Base-by-base conservation (phyloP, 257 asterid species). In the Marsdenia floribunda region DNA sequence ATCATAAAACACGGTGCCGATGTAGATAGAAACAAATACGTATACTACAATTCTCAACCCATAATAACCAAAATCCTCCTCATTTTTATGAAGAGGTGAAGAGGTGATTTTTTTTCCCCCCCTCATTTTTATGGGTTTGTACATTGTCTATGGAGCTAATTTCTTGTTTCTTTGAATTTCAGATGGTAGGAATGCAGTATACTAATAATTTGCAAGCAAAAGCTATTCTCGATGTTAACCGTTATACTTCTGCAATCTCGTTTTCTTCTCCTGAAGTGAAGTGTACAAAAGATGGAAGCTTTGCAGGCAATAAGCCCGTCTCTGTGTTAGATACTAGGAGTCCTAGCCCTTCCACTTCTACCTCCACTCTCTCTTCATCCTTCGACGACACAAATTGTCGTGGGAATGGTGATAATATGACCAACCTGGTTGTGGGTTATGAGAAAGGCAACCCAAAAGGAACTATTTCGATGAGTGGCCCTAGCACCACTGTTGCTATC, bases 51-150 rank as follows among this genome's bases (percentile, higher is more conserved):
- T 86, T 38, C 98, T 82, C 22, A 90, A 81, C 98, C 98, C 91
- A 74, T 93, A 93, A 64, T 93, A 93, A 5, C 97, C 97, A 37
- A 91, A 88, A 77, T 93, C 98, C 73, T n/a, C n/a, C n/a, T n/a
- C n/a, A n/a, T n/a, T n/a, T n/a, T n/a, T n/a, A n/a, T n/a, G n/a
- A n/a, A n/a, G n/a, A n/a, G n/a, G n/a, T n/a, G n/a, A n/a, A n/a
- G n/a, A n/a, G n/a, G n/a, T n/a, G n/a, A n/a, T n/a, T n/a, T n/a
- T n/a, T n/a, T n/a, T n/a, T n/a, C n/a, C n/a, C n/a, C n/a, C n/a
- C n/a, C n/a, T n/a, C n/a, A n/a, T n/a, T n/a, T n/a, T n/a, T n/a
- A n/a, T n/a, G n/a, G n/a, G n/a, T n/a, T n/a, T n/a, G n/a, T n/a
- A n/a, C n/a, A n/a, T n/a, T n/a, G n/a, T n/a, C n/a, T n/a, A n/a